phyloP scores from a whole-genome alignment of 805 yeast species.

The Candida suzukii region DNA sequence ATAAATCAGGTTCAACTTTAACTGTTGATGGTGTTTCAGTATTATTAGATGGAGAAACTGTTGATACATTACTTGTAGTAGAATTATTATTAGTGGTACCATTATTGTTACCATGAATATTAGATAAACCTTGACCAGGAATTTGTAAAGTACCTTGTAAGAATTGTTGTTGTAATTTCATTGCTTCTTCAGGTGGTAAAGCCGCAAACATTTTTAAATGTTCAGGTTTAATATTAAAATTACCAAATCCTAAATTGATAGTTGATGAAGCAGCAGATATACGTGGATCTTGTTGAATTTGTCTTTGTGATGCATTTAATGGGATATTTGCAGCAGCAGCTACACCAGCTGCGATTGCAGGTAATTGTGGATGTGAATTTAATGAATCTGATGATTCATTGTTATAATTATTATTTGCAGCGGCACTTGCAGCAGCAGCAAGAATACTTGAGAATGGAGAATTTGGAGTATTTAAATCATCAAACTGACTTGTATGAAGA shows the following conservation, averaged over 20 bases:
- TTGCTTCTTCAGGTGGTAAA: constrained; percentile 6
- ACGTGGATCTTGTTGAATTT: background rate
- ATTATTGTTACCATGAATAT: constrained; percentile 7
- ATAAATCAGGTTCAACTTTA: constrained; percentile 15
- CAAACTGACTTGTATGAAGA: background rate
- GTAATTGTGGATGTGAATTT: background rate
- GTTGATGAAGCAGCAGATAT: background rate
- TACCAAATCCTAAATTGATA: background rate
- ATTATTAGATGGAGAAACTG: constrained; percentile 1
- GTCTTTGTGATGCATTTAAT: background rate
- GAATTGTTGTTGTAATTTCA: constrained; percentile 5
- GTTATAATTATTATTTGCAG: background rate
- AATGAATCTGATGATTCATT: background rate
- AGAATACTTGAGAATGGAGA: background rate
- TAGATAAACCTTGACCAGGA: constrained; percentile 1
- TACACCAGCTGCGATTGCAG: background rate
- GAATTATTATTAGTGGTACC: background rate
- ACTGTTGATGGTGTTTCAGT: background rate
- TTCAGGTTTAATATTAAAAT: background rate
- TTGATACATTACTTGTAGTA: background rate
- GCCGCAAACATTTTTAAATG: background rate
- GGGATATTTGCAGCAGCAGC: constrained; percentile 1
- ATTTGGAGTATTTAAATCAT: background rate
- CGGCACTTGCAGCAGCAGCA: constrained; percentile 1
- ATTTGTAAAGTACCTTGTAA: no score